Percentiles rank a stretch among this genome's conserved stretches.
Conservation (phyloP, 1,139 yeast genomes). For the Candida mesenterica region DNA sequence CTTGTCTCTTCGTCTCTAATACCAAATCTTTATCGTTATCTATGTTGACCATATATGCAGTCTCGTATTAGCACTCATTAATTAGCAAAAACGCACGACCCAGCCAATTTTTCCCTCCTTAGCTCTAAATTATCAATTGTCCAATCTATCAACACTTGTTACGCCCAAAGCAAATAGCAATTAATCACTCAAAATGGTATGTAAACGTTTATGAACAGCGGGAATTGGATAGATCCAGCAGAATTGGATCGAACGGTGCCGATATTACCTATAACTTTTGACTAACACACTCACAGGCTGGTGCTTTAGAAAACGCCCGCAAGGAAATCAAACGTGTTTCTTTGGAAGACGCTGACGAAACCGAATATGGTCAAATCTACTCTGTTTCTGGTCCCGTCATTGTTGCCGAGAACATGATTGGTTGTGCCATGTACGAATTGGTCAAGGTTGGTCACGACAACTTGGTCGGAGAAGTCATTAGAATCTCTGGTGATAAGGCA, state of each 20-base stretch:
- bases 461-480: conserved; percentile 96
- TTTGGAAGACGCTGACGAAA: conserved; percentile 71
- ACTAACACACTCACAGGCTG: conserved; percentile 55
- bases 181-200: conserved; percentile 3
- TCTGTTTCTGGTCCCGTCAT: conserved; percentile 98
- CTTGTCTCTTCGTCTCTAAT: too few relatives aligned
- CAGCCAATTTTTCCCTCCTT: too few relatives aligned
- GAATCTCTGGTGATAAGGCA: conserved; percentile 94
- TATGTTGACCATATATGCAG: too few relatives aligned
- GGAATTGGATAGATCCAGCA: not conserved
- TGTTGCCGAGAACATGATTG: conserved; percentile 97
- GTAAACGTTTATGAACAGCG: not conserved
- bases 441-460: conserved; percentile 96
- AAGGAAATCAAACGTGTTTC: conserved; percentile 87
- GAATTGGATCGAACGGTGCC: not conserved
- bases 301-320: conserved; percentile 96
- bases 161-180: not conserved
- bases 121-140: too few relatives aligned
- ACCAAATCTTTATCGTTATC: too few relatives aligned
- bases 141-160: not conserved
- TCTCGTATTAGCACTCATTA: too few relatives aligned
- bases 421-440: conserved; percentile 98
- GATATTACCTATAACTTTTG: not conserved
- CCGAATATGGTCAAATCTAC: conserved; percentile 82
- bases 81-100: not conserved